Percentiles rank a stretch among this genome's conserved stretches.
Evolutionary conservation across 73 alveolate species (phyloP).

Genomic region (Paramecium primaurelia): DNA sequence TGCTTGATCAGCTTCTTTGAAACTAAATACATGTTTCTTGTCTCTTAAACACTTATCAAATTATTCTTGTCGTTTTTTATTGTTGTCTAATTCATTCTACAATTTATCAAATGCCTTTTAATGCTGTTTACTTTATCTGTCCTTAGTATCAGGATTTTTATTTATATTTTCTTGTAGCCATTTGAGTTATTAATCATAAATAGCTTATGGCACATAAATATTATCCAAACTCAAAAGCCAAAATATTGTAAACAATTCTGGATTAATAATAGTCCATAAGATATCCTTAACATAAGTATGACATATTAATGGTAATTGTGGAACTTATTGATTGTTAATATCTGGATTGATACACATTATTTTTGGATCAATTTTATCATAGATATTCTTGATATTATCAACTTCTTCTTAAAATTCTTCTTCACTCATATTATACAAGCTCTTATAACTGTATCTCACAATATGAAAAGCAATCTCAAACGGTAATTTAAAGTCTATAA

Average conservation of each 20-base stretch:
- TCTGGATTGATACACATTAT: background rate
- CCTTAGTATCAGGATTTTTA: background rate
- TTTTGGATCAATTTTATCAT: background rate
- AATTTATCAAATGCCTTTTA: slow-evolving; percentile 6
- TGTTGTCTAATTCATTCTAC: slow-evolving; percentile 9
- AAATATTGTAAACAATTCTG: slow-evolving; percentile 7
- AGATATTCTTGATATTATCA: background rate
- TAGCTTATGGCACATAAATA: background rate
- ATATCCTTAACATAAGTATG: slow-evolving; percentile 28
- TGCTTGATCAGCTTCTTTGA: background rate
- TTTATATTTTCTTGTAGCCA: background rate
- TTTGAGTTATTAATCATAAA: slow-evolving; percentile 12
- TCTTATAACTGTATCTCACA: slow-evolving; percentile 14
- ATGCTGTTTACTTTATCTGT: background rate
- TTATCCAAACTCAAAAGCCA: slow-evolving; percentile 43
- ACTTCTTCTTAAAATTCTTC: slow-evolving; percentile 14
- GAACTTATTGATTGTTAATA: background rate
- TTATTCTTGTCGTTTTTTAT: slow-evolving; percentile 21
- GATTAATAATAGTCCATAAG: background rate
- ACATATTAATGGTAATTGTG: background rate
- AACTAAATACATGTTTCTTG: background rate
- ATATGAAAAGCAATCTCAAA: slow-evolving; percentile 27
- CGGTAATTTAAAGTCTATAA: background rate
- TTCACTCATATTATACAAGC: slow-evolving; percentile 30
- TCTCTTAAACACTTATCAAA: slow-evolving; percentile 6